Evolutionary conservation across 495 filamentous ascomycete species (phyloP).

Genomic region (Penicillium paradoxum): DNA sequence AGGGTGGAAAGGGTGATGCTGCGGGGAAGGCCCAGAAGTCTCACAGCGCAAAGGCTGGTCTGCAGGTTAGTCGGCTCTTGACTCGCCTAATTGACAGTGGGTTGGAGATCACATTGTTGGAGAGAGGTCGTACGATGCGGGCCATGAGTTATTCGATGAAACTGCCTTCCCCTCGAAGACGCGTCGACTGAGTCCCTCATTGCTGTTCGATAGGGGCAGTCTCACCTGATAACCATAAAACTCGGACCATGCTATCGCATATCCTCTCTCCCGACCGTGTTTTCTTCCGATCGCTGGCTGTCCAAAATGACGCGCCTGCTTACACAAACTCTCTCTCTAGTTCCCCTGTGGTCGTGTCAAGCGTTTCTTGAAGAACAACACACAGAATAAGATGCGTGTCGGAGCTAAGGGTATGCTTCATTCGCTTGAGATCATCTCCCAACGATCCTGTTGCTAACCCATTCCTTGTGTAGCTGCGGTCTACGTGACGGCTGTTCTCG

Average conservation of each 20-base stretch:
- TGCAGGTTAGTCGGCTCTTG: slow-evolving; percentile 72
- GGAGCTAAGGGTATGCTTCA: slow-evolving; percentile 72
- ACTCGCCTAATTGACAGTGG: neutral
- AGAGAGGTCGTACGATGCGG: slow-evolving; percentile 9
- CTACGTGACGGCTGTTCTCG: slow-evolving; percentile 96
- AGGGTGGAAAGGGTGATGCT: slow-evolving; percentile 74
- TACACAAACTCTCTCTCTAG: slow-evolving; percentile 43
- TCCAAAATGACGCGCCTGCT: slow-evolving; percentile 6
- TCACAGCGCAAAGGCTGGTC: slow-evolving; percentile 94
- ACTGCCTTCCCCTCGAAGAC: slow-evolving; percentile 11
- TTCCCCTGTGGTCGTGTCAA: slow-evolving; percentile 99
- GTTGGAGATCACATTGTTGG: neutral
- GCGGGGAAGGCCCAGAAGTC: slow-evolving; percentile 90
- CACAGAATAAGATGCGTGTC: slow-evolving; percentile 99
- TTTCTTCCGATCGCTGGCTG: neutral
- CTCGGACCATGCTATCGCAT: slow-evolving; percentile 13
- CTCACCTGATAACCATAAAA: neutral
- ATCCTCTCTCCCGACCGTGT: neutral
- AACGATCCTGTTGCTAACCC: slow-evolving; percentile 7
- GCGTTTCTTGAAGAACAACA: slow-evolving; percentile 98
- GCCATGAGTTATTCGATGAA: slow-evolving; percentile 5
- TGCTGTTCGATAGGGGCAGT: neutral
- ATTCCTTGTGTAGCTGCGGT: slow-evolving; percentile 62
- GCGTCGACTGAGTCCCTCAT: slow-evolving; percentile 21
- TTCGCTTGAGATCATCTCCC: neutral